Evolutionary conservation across 2,329 filamentous ascomycete species (phyloP).

Genomic region (Cordyceps farinosa): DNA sequence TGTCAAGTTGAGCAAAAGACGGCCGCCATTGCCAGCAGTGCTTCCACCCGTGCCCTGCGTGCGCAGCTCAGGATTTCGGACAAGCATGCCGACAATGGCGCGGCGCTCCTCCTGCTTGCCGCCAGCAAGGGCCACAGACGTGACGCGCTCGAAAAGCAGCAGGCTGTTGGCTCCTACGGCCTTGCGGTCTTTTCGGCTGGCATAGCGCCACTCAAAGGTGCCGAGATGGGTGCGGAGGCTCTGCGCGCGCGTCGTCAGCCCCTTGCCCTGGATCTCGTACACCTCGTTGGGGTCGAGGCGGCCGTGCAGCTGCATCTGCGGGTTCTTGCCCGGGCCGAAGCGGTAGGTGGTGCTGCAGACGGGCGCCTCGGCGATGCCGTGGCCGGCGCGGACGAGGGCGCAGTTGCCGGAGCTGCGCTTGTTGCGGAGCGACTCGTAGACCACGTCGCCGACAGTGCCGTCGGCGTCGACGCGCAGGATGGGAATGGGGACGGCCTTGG

Average conservation of each 20-base stretch:
- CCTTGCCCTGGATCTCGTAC: constrained; percentile 30
- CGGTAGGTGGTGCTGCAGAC: constrained; percentile 54
- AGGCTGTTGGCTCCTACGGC: constrained; percentile 39
- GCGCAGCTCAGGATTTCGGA: constrained; percentile 39
- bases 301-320: constrained; percentile 37
- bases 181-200: constrained; percentile 42
- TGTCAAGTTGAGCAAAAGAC: constrained; percentile 42
- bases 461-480: constrained; percentile 38
- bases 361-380: constrained; percentile 28
- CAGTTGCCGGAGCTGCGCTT: constrained; percentile 45
- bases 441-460: constrained; percentile 36
- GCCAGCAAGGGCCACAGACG: constrained; percentile 27
- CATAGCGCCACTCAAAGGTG: constrained; percentile 55
- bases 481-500: constrained; percentile 38
- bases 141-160: constrained; percentile 50
- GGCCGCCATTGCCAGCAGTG: constrained; percentile 49
- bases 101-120: constrained; percentile 30
- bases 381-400: constrained; percentile 43
- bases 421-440: constrained; percentile 51
- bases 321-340: constrained; percentile 52
- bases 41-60: constrained; percentile 35
- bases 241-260: constrained; percentile 45
- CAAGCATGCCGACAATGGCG: constrained; percentile 39
- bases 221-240: constrained; percentile 46
- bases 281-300: constrained; percentile 23